Evolutionary conservation across 208 protist species (phyloP).

Genomic region (Leishmania arabica): DNA sequence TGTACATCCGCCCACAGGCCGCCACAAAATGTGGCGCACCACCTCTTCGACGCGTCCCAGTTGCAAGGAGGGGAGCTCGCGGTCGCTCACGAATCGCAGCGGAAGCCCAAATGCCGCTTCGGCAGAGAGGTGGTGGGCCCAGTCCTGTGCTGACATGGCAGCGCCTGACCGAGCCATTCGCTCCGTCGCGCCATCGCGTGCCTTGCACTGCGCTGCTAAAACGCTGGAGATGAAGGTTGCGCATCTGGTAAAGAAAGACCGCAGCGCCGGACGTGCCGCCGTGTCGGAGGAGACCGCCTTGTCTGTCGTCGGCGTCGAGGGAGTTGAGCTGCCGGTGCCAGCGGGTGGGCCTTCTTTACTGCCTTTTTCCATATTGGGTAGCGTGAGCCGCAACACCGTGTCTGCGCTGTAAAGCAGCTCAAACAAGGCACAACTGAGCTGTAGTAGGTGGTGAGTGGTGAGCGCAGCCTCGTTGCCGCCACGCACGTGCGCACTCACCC

Average conservation of each 20-base stretch:
- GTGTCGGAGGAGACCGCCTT: background rate
- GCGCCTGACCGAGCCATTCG: background rate
- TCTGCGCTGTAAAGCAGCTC: slow-evolving; percentile 25
- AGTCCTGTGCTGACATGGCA: slow-evolving; percentile 14
- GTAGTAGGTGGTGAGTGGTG: slow-evolving; percentile 28
- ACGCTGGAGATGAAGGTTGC: slow-evolving; percentile 20
- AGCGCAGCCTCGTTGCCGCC: slow-evolving; percentile 25
- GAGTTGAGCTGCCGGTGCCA: background rate
- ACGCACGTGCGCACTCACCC: slow-evolving; percentile 23
- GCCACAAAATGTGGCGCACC: slow-evolving; percentile 21
- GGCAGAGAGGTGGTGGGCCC: slow-evolving; percentile 21
- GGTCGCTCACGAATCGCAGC: slow-evolving; percentile 16
- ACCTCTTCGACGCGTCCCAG: slow-evolving; percentile 21
- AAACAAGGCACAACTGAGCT: slow-evolving; percentile 26
- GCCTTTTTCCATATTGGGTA: background rate
- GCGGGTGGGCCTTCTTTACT: background rate
- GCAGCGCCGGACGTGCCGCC: slow-evolving; percentile 10
- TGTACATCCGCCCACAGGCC: background rate
- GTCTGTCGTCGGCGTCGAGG: background rate
- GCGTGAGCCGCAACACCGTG: slow-evolving; percentile 5
- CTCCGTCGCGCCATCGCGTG: background rate
- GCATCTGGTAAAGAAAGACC: slow-evolving; percentile 21
- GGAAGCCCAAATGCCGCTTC: slow-evolving; percentile 25
- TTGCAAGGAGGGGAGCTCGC: slow-evolving; percentile 3
- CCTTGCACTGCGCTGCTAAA: slow-evolving; percentile 10